Evolutionary conservation across 768 basidiomycete genomes (phyloP), one percentile per base, ranked within the genome.

Genomic region (Pleurotus pulmonarius): DNA sequence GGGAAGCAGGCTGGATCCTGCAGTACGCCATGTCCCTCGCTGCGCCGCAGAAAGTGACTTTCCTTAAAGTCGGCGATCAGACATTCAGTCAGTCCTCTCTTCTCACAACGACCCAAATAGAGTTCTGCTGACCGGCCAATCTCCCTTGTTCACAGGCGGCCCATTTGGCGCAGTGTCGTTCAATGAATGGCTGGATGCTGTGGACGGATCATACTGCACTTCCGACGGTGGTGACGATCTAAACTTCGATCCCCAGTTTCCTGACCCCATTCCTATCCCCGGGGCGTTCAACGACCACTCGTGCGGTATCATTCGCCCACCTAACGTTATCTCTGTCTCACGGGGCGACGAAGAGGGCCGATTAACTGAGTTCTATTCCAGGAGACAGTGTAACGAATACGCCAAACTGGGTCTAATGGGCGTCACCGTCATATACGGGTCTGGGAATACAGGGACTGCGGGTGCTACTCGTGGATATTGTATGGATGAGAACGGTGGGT

Each of bases 371-470:
- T 60, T 61, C 43, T 80, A 75, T 58, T 22, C 65, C 67, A n/a
- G 39, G 60, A 70, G 79, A 24, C 78, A 81, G 58, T 82, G 80
- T 62, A 60, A 58, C 12, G 80, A 82, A 60, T 81, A 78, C 56
- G 80, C 58, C 5, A 81, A 81, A 54, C 69, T 81, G 18, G 80
- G 76, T 25, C 66, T 82, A 11, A 71, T 78, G 76, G 80, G 81
- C 41, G 66, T 74, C 13, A 78, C 81, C 13, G 41, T 81, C 5
- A 29, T 82, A 20, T 81, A 65, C 52, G 67, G 70, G 1, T 70
- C 73, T 0, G 77, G 77, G 0, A 76, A 80, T 49, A 2, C 61
- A 24, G 78, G 78, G 6, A 74, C 73, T 1, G 74, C 73, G 8
- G 79, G 78, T 2, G 64, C 60, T 29, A 54, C 26, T 5, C 66